phyloP scores from a whole-genome alignment of 371 early-diverging fungal species.

The Syncephalastrum monosporum region DNA sequence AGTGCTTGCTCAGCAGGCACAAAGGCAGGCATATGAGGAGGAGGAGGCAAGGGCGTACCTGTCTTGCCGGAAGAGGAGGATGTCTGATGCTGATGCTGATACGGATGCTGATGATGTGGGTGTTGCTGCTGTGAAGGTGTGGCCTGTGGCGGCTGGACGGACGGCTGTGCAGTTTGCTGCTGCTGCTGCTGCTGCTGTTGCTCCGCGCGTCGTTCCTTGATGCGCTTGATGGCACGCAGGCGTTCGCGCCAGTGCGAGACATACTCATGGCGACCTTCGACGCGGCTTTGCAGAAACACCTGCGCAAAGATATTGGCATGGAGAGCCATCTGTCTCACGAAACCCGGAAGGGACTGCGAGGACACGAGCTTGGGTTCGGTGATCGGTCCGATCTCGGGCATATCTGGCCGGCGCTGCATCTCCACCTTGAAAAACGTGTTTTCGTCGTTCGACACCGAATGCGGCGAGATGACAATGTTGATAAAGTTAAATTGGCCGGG shows the following conservation, averaged over 20 bases:
- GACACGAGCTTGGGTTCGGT: constrained; percentile 83
- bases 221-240: constrained; percentile 81
- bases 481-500: constrained; percentile 95
- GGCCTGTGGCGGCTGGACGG: constrained; percentile 5
- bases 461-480: constrained; percentile 83
- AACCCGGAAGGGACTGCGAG: constrained; percentile 70
- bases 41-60: not conserved
- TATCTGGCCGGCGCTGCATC: constrained; percentile 74
- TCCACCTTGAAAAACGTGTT: constrained; percentile 61
- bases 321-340: constrained; percentile 83
- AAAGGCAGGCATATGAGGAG: not conserved
- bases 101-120: not conserved
- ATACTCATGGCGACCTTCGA: constrained; percentile 59
- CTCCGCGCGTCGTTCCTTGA: constrained; percentile 46
- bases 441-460: constrained; percentile 54
- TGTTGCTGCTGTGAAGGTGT: constrained; percentile 7
- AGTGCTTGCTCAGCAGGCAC: constrained; percentile 4
- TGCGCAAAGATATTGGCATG: constrained; percentile 92
- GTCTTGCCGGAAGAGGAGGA: not conserved
- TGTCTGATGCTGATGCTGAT: not conserved
- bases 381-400: constrained; percentile 85
- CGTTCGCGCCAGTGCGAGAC: constrained; percentile 86
- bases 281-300: constrained; percentile 64
- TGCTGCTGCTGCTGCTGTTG: constrained; percentile 11
- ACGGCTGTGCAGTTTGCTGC: constrained; percentile 2